Conservation (phyloP, 179 eudicot species). For the Spinacia oleracea region DNA sequence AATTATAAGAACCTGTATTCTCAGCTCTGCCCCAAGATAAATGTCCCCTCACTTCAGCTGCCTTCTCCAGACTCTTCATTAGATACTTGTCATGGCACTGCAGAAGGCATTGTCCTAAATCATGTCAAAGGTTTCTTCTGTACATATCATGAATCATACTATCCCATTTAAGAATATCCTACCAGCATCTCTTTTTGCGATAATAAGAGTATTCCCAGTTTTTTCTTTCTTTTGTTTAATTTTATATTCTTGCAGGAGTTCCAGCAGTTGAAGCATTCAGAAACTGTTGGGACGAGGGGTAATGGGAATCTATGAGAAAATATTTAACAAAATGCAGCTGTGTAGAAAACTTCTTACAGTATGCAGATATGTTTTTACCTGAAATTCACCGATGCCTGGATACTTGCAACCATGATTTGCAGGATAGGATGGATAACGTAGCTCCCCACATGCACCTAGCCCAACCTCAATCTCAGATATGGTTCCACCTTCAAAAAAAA, state of each 20-base stretch:
- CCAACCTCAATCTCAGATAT: conserved; percentile 88
- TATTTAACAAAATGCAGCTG: not conserved
- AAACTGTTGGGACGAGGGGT: not conserved
- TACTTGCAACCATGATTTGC: conserved; percentile 74
- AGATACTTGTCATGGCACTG: conserved; percentile 87
- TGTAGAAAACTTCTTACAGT: not conserved
- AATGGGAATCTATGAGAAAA: not conserved
- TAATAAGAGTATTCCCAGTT: not conserved
- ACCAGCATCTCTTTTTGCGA: not conserved
- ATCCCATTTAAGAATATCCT: not conserved
- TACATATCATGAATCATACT: not conserved
- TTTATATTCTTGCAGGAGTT: too few species aligned
- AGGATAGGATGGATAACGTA: conserved; percentile 84
- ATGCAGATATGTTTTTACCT: conserved; percentile 40
- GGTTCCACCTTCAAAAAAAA: conserved; percentile 56
- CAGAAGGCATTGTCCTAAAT: conserved; percentile 1
- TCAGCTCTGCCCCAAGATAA: conserved; percentile 68
- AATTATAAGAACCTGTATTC: conserved; percentile 76
- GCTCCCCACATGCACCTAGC: conserved; percentile 90
- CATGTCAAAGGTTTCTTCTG: not conserved
- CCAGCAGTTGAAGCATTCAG: not conserved
- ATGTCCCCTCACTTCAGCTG: conserved; percentile 76
- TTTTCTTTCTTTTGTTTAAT: not conserved
- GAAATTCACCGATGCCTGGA: conserved; percentile 93
- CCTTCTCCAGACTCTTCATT: conserved; percentile 56